These are phyloP conservation scores for sorghum (Sorghum bicolor) DNA, from an alignment of 176 grass and related monocot genomes.

Conservation along the genomic window Sorghum_bicolor_NCBIv3 NC_012870.2:10038501-10039000, in stretches of 20 bases:
- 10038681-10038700: not conserved
- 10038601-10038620: not conserved
- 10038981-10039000: no score
- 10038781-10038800: slow-evolving; percentile 23
- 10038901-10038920: no score
- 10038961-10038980: no score
- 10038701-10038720: slow-evolving; percentile 7
- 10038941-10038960: no score
- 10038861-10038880: no score
- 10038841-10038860: no score
- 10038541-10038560: not conserved
- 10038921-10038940: no score
- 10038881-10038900: no score
- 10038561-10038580: not conserved
- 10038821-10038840: no score
- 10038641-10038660: not conserved
- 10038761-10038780: not conserved
- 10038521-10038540: not conserved
- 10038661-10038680: not conserved
- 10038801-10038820: not conserved
- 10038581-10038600: not conserved
- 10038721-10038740: not conserved
- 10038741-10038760: not conserved
- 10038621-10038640: not conserved
- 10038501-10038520: not conserved